Percentiles rank a stretch among this genome's conserved stretches.
These are phyloP conservation scores for Penicillium verrucosum DNA, from an alignment of 2,329 filamentous ascomycete species.

Conservation along the genomic window DNA sequence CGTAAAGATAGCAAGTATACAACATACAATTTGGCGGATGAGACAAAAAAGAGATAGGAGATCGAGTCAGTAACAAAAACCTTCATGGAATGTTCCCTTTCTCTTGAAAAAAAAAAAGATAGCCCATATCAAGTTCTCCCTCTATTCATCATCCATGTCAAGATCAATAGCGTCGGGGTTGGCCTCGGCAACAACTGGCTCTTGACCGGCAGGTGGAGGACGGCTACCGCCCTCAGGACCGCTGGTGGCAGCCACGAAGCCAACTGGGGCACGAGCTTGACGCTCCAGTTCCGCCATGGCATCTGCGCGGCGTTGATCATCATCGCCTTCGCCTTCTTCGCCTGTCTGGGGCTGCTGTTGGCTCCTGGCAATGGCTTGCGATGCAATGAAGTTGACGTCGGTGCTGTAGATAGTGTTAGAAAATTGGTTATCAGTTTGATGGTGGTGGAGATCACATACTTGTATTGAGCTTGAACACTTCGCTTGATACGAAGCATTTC, in stretches of 20 bases:
- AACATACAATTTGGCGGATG: conserved; percentile 9
- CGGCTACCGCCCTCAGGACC: conserved; percentile 64
- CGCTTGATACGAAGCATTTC: conserved; percentile 98
- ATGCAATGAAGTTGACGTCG: conserved; percentile 97
- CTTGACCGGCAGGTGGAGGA: conserved; percentile 35
- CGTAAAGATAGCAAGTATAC: conserved; percentile 8
- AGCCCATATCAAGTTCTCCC: not conserved
- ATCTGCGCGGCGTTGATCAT: conserved; percentile 58
- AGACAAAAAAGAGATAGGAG: conserved; percentile 7
- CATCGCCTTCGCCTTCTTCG: conserved; percentile 36
- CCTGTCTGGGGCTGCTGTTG: conserved; percentile 54
- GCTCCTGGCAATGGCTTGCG: conserved; percentile 81
- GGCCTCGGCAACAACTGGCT: conserved; percentile 45
- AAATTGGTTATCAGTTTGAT: not conserved
- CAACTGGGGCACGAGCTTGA: conserved; percentile 80
- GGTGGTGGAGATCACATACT: conserved; percentile 51
- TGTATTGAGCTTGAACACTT: conserved; percentile 96
- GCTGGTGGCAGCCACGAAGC: conserved; percentile 84
- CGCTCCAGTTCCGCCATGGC: conserved; percentile 87
- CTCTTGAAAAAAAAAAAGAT: not conserved
- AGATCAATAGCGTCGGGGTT: conserved; percentile 89
- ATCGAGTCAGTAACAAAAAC: not conserved
- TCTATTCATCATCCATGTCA: conserved; percentile 45
- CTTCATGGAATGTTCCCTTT: not conserved
- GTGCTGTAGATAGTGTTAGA: conserved; percentile 56